Base-by-base conservation (phyloP, 805 yeast genomes). In the Ogataea thermomethanolica region DNA sequence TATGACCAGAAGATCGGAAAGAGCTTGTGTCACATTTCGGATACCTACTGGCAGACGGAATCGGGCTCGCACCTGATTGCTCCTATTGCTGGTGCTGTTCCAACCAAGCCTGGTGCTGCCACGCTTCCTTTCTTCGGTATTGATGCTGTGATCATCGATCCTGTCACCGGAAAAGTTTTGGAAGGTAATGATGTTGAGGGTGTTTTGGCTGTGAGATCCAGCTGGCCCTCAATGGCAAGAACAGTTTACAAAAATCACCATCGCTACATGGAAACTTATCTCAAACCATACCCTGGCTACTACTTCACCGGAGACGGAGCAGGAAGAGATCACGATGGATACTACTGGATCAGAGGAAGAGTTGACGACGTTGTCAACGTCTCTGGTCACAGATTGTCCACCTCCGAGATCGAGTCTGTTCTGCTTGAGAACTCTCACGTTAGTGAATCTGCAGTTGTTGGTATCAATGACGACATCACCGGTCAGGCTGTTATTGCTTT, bases 191-290 rank as follows among this genome's bases (percentile, higher is more conserved):
- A 89, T 56, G 96, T 88, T 42, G 98, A 89, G 66, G 99, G 99
- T 67, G 97, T 93, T 23, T 73, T 93, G 49, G 97, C 96, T 25
- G 79, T 93, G 58, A 81, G 80, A 59, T 72, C 79, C 35, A 76
- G 97, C 26, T 93, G 99, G 99, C 99, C 99, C 42, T 89, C 97
- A n/a, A 90, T 93, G 81, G 93, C 98, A 23, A 83, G 99, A 70
- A 81, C 96, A 39, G 93, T 93, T 45, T 90, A 82, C 81, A 83
- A 82, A 60, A 88, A 90, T 64, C 95, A 91, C 64, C 68, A 70
- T 48, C 81, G 96, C 56, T 91, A 75, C 69, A 69, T 89, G 56
- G 97, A 91, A 46, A 93, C 98, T 29, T 93, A 93, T 66, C 73
- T 93, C 61, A 82, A 81, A 56, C 96, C 96, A 37, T 93, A 91